Base-by-base conservation (phyloP, 192 early-diverging fungal genomes). In the Phycomyces nitens region DNA sequence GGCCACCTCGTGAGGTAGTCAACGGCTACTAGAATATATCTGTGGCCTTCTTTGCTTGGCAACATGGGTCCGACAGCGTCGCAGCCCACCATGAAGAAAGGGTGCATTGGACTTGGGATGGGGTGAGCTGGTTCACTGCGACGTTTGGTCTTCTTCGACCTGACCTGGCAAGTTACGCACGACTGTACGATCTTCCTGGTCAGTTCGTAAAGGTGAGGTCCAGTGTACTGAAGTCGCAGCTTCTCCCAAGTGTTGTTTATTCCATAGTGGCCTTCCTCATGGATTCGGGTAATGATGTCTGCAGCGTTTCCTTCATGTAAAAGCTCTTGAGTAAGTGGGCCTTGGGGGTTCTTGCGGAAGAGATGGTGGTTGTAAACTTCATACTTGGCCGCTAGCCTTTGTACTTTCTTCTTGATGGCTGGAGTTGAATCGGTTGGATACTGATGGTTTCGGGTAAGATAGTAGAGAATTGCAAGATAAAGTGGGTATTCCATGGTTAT, bases 1-100 rank as follows among this genome's bases (percentile, higher is more conserved):
- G 66, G 72, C 62, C 66, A 74, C 15, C 47, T 62, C 6, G 64
- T 74, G 0, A 62, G 11, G 26, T 74, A 66, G 41, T 70, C 67
- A 10, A 65, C 55, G 9, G 63, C 72, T 1, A 64, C 41, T 7
- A 75, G 27, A 15, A 75, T 70, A 29, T 64, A 67, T 0, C 27
- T 0, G 14, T 68, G 67, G 9, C 67, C 62, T 23, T 26, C n/a
- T 1, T 43, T 21, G 0, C 54, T 22, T 8, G 7, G 1, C 3
- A 23, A 2, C 18, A 66, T 5, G 0, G 56, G 64, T 0, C 64
- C 64, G 2, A 66, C 49, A 11, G 56, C 56, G 50, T 66, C 64
- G 18, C 23, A 41, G 0, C 47, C 64, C 0, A 66, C 20, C 64
- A 66, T 53, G 22, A 29, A 58, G 34, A 66, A 58, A 0, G 56